Evolutionary conservation across 1,284 basidiomycete genomes (phyloP).

Genomic region (Kwoniella shivajii): DNA sequence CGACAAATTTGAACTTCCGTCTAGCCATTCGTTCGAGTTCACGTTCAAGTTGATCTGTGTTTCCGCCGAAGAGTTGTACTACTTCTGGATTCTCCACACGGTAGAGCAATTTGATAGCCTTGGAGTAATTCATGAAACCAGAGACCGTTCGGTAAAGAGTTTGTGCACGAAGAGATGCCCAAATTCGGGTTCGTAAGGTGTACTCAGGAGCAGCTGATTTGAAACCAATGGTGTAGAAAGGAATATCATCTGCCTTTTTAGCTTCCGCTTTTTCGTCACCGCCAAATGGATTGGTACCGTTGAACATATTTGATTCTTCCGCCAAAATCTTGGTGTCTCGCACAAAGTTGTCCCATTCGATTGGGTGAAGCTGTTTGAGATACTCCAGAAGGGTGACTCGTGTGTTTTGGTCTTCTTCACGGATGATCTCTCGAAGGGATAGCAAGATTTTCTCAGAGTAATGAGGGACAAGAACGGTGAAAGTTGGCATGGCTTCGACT

Average conservation of each 20-base stretch:
- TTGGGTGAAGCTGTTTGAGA: slow-evolving; percentile 94
- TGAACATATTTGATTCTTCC: slow-evolving; percentile 88
- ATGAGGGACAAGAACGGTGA: slow-evolving; percentile 92
- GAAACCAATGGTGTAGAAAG: slow-evolving; percentile 99
- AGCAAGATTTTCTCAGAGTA: slow-evolving; percentile 96
- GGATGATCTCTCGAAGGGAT: slow-evolving; percentile 91
- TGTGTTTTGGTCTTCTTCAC: slow-evolving; percentile 92
- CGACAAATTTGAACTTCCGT: slow-evolving; percentile 98
- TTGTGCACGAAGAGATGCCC: slow-evolving; percentile 97
- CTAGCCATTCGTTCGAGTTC: slow-evolving; percentile 97
- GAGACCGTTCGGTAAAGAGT: slow-evolving; percentile 98
- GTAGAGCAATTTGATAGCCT: slow-evolving; percentile 99
- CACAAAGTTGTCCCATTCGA: slow-evolving; percentile 99
- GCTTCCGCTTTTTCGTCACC: slow-evolving; percentile 78
- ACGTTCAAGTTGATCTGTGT: slow-evolving; percentile 94
- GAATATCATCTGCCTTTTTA: slow-evolving; percentile 89
- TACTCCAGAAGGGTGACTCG: slow-evolving; percentile 94
- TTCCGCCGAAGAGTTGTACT: slow-evolving; percentile 94
- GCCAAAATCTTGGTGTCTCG: slow-evolving; percentile 99
- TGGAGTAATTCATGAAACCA: slow-evolving; percentile 99
- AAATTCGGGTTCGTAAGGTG: slow-evolving; percentile 96
- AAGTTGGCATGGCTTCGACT: slow-evolving; percentile 95
- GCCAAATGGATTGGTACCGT: slow-evolving; percentile 71
- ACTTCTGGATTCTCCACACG: slow-evolving; percentile 99
- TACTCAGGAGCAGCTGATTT: slow-evolving; percentile 98